phyloP scores from a whole-genome alignment of 2,329 filamentous ascomycete genomes.

The Aspergillus transmontanensis region DNA sequence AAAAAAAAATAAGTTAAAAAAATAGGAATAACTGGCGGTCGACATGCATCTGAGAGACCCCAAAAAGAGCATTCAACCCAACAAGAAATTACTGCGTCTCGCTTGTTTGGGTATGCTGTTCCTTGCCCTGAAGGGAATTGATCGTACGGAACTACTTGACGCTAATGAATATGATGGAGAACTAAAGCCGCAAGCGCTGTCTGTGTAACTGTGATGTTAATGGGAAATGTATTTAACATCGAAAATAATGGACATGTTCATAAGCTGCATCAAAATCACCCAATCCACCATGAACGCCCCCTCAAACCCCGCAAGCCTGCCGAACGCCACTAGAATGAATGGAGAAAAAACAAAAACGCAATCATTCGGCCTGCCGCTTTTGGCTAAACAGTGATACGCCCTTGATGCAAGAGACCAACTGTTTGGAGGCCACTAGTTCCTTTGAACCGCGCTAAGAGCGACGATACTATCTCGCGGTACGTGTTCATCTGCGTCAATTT shows the following conservation, averaged over 20 bases:
- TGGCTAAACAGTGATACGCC: conserved; percentile 23
- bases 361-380: background rate
- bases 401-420: conserved; percentile 27
- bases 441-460: conserved; percentile 29
- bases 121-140: background rate
- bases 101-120: background rate
- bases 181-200: background rate
- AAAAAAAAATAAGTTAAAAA: background rate
- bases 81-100: background rate
- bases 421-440: conserved; percentile 23
- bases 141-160: background rate
- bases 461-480: conserved; percentile 40
- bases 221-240: background rate
- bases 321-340: background rate
- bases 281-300: background rate
- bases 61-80: background rate
- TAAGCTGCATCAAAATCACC: background rate
- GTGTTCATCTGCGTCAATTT: conserved; percentile 43
- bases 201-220: background rate
- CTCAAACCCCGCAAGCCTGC: background rate
- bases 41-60: background rate
- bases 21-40: no score
- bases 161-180: background rate
- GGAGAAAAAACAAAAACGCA: background rate
- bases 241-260: no score